Conservation (phyloP, 2,329 filamentous ascomycete genomes). For the Cercospora zeae-maydis region DNA sequence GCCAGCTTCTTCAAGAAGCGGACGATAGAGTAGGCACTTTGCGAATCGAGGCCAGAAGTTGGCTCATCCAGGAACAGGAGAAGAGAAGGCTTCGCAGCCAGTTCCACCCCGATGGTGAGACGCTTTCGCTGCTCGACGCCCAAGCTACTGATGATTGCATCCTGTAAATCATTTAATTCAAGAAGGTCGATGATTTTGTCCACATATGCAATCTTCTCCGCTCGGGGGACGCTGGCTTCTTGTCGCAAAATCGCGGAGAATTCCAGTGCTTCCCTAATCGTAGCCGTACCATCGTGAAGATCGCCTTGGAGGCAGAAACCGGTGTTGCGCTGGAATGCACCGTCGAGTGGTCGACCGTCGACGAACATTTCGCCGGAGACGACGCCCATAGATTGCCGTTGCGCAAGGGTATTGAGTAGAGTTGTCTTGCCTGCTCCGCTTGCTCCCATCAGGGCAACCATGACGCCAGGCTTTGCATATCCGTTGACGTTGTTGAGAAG, state of each 20-base stretch:
- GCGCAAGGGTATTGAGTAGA: conserved; percentile 70
- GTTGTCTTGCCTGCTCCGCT: conserved; percentile 83
- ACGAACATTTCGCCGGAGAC: conserved; percentile 69
- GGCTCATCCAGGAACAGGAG: conserved; percentile 71
- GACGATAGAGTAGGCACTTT: conserved; percentile 65
- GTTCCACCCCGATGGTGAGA: conserved; percentile 69
- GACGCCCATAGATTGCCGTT: conserved; percentile 65
- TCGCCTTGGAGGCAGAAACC: conserved; percentile 72
- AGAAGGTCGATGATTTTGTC: conserved; percentile 63
- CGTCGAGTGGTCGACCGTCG: conserved; percentile 59
- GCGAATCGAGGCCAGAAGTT: conserved; percentile 66
- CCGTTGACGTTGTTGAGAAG: conserved; percentile 68
- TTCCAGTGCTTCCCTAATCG: conserved; percentile 64
- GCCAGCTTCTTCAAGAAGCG: conserved; percentile 66
- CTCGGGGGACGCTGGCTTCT: conserved; percentile 50
- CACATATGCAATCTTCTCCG: conserved; percentile 65
- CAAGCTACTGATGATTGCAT: conserved; percentile 62
- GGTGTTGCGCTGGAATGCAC: conserved; percentile 65
- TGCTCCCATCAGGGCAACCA: conserved; percentile 78
- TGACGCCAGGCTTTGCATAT: conserved; percentile 73
- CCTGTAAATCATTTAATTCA: conserved; percentile 62
- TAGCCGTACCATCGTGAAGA: conserved; percentile 64
- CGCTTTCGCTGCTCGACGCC: conserved; percentile 69
- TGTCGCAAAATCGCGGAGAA: conserved; percentile 66
- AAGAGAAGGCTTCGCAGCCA: conserved; percentile 65